Evolutionary conservation across 306 rosid genomes (phyloP), one percentile per base, ranked within the genome.

Genomic region (Arachis stenosperma): DNA sequence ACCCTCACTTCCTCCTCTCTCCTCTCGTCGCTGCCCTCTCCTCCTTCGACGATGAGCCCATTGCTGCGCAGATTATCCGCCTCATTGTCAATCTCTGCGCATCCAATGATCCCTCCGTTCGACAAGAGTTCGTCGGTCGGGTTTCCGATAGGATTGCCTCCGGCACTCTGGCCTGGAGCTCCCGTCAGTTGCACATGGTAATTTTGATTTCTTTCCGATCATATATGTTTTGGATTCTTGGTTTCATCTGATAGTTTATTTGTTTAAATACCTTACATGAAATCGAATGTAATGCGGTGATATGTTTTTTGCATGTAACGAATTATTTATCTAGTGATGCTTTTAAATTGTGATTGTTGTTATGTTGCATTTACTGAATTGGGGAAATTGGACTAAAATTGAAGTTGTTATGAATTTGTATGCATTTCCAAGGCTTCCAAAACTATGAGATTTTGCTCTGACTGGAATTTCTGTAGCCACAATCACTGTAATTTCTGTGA

Each of bases 111-210:
- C 77, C 70, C 43, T 80, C 92, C 2, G 46, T 89, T 42, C 55
- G 67, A 56, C 82, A 43, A 9, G 85, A 87, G 3, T 90, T 89
- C 43, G 76, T 91, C 1, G 63, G 86, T 13, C 69, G 87, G 81
- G 74, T 90, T 74, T 89, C 91, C 0, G 88, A 79, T 72, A 84
- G 78, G 9, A 61, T 94, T 58, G 74, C 95, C 14, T 84, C 93
- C 17, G 87, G 87, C 52, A 64, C 85, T 15, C 74, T 89, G 55
- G 89, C 81, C 15, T 94, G 97, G 99, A 86, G 89, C 70, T 79
- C 84, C 51, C 88, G 87, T 29, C 97, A 94, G 43, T 80, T 88
- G 60, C 88, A 83, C 51, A 75, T 54, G 94, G 97, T 93, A 79
- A 48, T 70, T 60, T 40, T 48, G 3, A 0, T 15, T 70, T 30